Base-by-base conservation (phyloP, 148 eudicot species). In the Tetragonia tetragonoides region DNA sequence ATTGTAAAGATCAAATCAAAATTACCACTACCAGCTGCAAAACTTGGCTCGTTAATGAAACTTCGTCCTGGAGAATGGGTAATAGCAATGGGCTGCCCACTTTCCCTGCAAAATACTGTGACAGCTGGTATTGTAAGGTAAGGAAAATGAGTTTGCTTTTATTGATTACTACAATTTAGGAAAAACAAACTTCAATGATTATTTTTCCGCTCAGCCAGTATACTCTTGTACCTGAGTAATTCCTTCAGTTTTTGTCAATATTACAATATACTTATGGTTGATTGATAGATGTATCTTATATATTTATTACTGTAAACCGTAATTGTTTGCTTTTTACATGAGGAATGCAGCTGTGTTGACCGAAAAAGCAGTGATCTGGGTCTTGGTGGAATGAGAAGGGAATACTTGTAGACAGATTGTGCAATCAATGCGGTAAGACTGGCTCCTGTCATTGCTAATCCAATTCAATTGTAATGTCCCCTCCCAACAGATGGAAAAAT, bases 51-150 rank as follows among this genome's bases (percentile, higher is more conserved):
- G 63, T 95, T 97, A 44, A 87, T 83, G 80, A 87, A 85, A 83
- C 99, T 95, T 83, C 97, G 97, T 77, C 97, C 99, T 54, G 99
- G 99, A 69, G 99, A 95, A 77, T 92, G 98, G 98, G 99, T 92
- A 77, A 77, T 95, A 80, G 97, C 99, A 74, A 62, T 92, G 90
- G 99, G 99, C 47, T 92, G 97, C 61, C 99, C 99, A 42, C 94
- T 91, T 83, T 87, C 94, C 76, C 92, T 92, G 76, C 97, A 92
- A 82, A 95, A 92, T 85, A 92, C 99, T 10, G 82, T 95, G 70
- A 92, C 99, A n/a, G 97, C 99, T 46, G 99, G 99, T 72, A 95
- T 95, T 71, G 89, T 95, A 37, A 95, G 99, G 99, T 95, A 82
- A 37, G 73, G 21, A 56, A 41, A 21, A 60, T 56, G 62, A 28